Conservation (phyloP, 345 rosid species). For the Rhizophora mangle region DNA sequence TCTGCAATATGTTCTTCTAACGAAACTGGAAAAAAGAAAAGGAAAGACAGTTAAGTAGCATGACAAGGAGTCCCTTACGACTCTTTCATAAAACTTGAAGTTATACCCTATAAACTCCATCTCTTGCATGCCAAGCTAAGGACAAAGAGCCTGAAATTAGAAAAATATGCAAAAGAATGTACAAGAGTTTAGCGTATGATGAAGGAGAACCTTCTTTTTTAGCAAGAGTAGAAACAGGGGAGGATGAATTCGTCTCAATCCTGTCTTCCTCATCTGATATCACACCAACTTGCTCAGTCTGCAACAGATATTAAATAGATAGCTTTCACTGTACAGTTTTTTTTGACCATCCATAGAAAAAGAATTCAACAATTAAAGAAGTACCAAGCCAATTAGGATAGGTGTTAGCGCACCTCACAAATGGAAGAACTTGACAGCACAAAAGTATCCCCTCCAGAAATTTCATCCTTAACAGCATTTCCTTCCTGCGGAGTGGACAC, state of each 20-base stretch:
- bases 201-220: conserved; percentile 21
- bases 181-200: background rate
- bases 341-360: background rate
- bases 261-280: conserved; percentile 26
- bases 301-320: conserved; percentile 27
- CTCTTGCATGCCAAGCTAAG: too few relatives aligned
- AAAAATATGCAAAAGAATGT: conserved; percentile 1
- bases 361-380: conserved; percentile 3
- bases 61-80: conserved; percentile 9
- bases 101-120: too few relatives aligned
- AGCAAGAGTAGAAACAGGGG: conserved; percentile 14
- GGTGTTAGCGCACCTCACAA: conserved; percentile 18
- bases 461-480: conserved; percentile 12
- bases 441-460: conserved; percentile 16
- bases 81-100: too few relatives aligned
- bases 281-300: conserved; percentile 24
- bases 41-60: conserved; percentile 20
- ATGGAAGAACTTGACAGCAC: conserved; percentile 24
- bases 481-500: conserved; percentile 10
- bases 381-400: background rate
- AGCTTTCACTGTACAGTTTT: background rate
- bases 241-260: conserved; percentile 17
- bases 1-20: conserved; percentile 19
- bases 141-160: too few relatives aligned
- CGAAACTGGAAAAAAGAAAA: conserved; percentile 27